Conservation (phyloP, 2,329 filamentous ascomycete genomes). For the Thelonectria rubi region DNA sequence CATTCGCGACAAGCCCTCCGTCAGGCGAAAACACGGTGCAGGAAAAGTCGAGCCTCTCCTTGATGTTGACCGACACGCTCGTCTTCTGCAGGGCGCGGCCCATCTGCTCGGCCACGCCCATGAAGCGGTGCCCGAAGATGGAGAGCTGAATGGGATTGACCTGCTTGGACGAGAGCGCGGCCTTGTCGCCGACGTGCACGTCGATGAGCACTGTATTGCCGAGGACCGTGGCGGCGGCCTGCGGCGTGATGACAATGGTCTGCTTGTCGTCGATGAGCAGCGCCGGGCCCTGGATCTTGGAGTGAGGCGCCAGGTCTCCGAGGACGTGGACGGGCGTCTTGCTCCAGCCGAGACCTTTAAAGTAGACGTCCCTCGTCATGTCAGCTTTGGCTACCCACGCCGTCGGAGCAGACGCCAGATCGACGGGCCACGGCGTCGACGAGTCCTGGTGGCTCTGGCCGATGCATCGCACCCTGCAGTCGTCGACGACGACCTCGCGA, state of each 20-base stretch:
- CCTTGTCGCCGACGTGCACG: conserved; percentile 61
- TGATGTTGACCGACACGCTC: conserved; percentile 80
- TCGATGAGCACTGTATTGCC: conserved; percentile 90
- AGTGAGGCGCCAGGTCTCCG: conserved; percentile 74
- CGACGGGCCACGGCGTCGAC: conserved; percentile 85
- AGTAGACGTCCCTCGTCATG: conserved; percentile 76
- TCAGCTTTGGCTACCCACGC: conserved; percentile 68
- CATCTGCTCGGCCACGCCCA: conserved; percentile 87
- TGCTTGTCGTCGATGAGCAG: conserved; percentile 87
- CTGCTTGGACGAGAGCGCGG: conserved; percentile 27
- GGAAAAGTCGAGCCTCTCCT: conserved; percentile 82
- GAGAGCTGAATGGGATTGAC: conserved; percentile 82
- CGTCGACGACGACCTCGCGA: conserved; percentile 86
- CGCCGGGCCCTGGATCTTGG: conserved; percentile 78
- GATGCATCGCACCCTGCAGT: conserved; percentile 85
- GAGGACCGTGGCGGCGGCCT: conserved; percentile 78
- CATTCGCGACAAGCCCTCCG: conserved; percentile 78
- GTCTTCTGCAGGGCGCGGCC: conserved; percentile 81
- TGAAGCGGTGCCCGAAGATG: conserved; percentile 82
- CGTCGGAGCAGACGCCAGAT: conserved; percentile 69
- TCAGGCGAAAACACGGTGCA: conserved; percentile 80
- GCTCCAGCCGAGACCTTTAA: conserved; percentile 74
- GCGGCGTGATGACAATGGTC: conserved; percentile 87
- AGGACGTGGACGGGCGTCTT: conserved; percentile 85
- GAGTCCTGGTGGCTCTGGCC: conserved; percentile 82